These are phyloP conservation scores for Nissolia schottii DNA, from an alignment of 306 rosid species.

Conservation along the genomic window DNA sequence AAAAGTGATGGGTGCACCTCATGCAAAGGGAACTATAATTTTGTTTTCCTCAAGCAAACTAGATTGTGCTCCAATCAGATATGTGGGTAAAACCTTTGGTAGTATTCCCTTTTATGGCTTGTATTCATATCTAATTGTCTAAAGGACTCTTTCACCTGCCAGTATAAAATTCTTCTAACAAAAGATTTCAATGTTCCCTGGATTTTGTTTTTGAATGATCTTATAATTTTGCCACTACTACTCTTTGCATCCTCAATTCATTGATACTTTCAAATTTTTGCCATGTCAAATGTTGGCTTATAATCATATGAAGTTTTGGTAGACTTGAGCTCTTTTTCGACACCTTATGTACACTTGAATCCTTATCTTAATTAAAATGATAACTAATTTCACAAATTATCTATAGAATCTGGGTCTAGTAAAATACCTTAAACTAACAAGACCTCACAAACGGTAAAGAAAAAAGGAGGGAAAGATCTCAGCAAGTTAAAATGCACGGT, in stretches of 20 bases:
- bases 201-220: background rate
- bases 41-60: too few relatives aligned
- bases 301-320: background rate
- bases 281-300: background rate
- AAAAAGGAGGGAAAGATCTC: background rate
- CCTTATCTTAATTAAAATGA: background rate
- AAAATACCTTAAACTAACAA: background rate
- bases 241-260: background rate
- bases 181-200: background rate
- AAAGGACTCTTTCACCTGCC: conserved; percentile 38
- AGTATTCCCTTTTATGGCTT: too few relatives aligned
- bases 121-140: background rate
- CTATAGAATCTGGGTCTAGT: background rate
- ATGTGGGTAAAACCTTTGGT: too few relatives aligned
- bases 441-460: too few relatives aligned
- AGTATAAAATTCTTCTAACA: conserved; percentile 37
- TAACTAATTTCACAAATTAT: background rate
- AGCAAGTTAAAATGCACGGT: background rate
- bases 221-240: background rate
- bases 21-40: too few relatives aligned
- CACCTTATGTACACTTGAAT: background rate
- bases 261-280: background rate
- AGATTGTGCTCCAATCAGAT: too few relatives aligned
- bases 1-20: too few relatives aligned
- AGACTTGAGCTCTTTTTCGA: background rate